Percentiles rank a stretch among this genome's conserved stretches.
These are phyloP conservation scores for Cerrena zonata DNA, from an alignment of 1,284 basidiomycete species.

Conservation along the genomic window DNA sequence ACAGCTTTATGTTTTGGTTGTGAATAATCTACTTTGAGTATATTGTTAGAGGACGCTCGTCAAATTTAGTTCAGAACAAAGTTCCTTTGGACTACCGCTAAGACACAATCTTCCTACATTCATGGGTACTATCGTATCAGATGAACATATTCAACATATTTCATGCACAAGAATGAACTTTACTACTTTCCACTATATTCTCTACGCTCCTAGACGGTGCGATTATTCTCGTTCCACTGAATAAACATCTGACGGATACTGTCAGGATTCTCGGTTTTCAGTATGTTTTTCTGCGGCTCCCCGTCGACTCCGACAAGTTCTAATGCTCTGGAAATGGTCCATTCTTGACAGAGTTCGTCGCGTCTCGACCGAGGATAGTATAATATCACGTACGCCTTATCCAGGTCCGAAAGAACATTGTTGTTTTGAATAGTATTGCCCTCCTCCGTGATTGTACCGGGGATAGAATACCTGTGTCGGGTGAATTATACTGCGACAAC, in stretches of 20 bases:
- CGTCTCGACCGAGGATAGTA: slow-evolving; percentile 4
- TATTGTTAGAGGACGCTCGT: too few species aligned
- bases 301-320: slow-evolving; percentile 1
- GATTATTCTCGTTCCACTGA: not conserved
- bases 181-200: too few species aligned
- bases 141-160: too few species aligned
- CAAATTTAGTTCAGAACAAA: too few species aligned
- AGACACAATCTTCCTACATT: too few species aligned
- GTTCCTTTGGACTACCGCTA: too few species aligned
- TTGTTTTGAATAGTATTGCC: slow-evolving; percentile 4
- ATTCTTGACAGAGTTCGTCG: not conserved
- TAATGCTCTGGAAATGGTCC: slow-evolving; percentile 4
- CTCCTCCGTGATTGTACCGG: not conserved
- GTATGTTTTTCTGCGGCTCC: not conserved
- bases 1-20: too few species aligned
- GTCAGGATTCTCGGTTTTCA: not conserved
- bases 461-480: slow-evolving; percentile 5
- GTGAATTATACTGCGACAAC: too few species aligned
- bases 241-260: not conserved
- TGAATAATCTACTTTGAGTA: too few species aligned
- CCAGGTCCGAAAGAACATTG: slow-evolving; percentile 5
- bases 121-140: too few species aligned
- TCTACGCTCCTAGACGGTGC: too few species aligned
- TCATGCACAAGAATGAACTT: too few species aligned
- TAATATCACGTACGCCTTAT: slow-evolving; percentile 7